A percentile compares a stretch with the other conserved stretches of the same genome.
Evolutionary conservation across 306 rosid species (phyloP).

Genomic region (Quercus gilva): DNA sequence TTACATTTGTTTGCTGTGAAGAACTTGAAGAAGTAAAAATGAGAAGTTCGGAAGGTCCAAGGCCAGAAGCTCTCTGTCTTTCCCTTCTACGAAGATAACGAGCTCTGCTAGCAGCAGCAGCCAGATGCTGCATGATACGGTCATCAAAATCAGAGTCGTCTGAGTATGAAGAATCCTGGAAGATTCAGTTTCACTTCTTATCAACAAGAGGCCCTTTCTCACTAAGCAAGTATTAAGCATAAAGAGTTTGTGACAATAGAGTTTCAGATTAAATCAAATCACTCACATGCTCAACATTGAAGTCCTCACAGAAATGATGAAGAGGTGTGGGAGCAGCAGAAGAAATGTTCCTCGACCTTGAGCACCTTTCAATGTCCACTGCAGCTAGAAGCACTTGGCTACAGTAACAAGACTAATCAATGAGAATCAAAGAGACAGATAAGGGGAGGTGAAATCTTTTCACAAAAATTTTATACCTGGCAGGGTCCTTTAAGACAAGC

Average conservation of each 20-base stretch:
- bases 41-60: constrained; percentile 52
- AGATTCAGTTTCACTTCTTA: constrained; percentile 7
- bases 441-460: not conserved
- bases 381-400: constrained; percentile 89
- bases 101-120: constrained; percentile 60
- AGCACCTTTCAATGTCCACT: constrained; percentile 54
- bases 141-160: constrained; percentile 74
- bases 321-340: constrained; percentile 37
- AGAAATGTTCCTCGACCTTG: constrained; percentile 41
- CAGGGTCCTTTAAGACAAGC: constrained; percentile 73
- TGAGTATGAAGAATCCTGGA: constrained; percentile 66
- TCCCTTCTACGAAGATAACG: constrained; percentile 53
- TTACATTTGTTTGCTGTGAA: constrained; percentile 31
- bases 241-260: not conserved
- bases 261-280: not conserved
- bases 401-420: constrained; percentile 13
- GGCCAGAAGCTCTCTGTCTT: constrained; percentile 54
- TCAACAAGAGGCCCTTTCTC: constrained; percentile 11
- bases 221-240: constrained; percentile 7
- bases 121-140: constrained; percentile 69
- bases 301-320: constrained; percentile 30
- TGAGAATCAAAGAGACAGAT: constrained; percentile 7
- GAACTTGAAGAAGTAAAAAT: constrained; percentile 28
- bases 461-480: constrained; percentile 46
- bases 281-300: constrained; percentile 51